These are phyloP conservation scores for Pleurotus cornucopiae DNA, from an alignment of 768 basidiomycete species.

Conservation along the genomic window DNA sequence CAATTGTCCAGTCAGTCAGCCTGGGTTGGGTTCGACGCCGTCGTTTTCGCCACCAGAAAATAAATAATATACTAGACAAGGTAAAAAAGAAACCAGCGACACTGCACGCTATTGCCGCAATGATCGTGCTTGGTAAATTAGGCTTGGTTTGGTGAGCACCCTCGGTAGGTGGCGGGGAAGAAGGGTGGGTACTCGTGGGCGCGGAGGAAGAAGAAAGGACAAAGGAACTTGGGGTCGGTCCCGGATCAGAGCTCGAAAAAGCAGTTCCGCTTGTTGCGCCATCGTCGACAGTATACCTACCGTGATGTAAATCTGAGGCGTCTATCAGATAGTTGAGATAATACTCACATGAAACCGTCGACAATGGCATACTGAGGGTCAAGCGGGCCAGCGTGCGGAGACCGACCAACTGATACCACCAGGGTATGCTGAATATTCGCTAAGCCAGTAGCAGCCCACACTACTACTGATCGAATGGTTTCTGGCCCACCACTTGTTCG, in stretches of 20 bases:
- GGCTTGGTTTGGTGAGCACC: no score
- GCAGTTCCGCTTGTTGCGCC: background rate
- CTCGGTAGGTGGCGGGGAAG: background rate
- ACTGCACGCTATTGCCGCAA: background rate
- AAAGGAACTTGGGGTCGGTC: background rate
- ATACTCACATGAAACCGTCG: conserved; percentile 12
- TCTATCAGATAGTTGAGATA: background rate
- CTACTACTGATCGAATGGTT: conserved; percentile 4
- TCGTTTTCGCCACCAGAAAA: background rate
- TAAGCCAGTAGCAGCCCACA: conserved; percentile 10
- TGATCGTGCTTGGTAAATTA: background rate
- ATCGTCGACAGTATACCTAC: background rate
- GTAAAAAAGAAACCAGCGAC: background rate
- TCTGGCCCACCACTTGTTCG: conserved; percentile 2
- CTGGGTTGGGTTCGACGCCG: background rate
- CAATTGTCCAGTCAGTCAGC: background rate
- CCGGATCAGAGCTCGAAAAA: background rate
- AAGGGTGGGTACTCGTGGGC: background rate
- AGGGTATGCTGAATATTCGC: conserved; percentile 10
- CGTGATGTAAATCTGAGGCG: background rate
- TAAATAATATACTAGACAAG: background rate
- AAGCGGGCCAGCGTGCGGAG: background rate
- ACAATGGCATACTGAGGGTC: conserved; percentile 8
- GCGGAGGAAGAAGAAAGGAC: background rate
- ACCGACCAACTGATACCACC: conserved; percentile 6